Percentiles rank a stretch among this genome's conserved stretches.
Evolutionary conservation across 1,284 basidiomycete genomes (phyloP).

Genomic region (Ustilago hordei): DNA sequence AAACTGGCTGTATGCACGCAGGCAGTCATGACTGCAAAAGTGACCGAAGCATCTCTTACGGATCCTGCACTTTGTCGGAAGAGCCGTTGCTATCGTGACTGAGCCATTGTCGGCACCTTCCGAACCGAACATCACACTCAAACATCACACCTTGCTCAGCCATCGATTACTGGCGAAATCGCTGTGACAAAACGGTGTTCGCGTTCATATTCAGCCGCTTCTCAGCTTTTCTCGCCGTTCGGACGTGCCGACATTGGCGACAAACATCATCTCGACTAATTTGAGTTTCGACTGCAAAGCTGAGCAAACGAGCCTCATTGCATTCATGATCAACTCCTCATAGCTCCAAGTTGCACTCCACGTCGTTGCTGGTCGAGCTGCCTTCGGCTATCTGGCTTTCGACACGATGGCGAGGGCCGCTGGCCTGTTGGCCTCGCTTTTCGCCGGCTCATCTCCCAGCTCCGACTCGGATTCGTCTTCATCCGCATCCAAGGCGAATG

Average conservation of each 20-base stretch:
- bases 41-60: not conserved
- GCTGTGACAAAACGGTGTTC: not conserved
- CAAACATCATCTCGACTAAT: not conserved
- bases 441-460: slow-evolving; percentile 16
- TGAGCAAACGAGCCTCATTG: not conserved
- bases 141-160: not conserved
- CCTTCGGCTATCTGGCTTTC: slow-evolving; percentile 8
- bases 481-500: not conserved
- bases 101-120: not conserved
- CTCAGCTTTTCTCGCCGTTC: not conserved
- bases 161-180: not conserved
- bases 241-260: not conserved
- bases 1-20: slow-evolving; percentile 2
- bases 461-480: not conserved
- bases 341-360: not conserved
- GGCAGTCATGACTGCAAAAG: slow-evolving; percentile 1
- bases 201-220: not conserved
- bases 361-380: not conserved
- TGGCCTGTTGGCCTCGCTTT: slow-evolving; percentile 41
- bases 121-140: slow-evolving; percentile 1
- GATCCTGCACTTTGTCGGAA: slow-evolving; percentile 10
- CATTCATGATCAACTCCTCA: slow-evolving; percentile 10
- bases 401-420: slow-evolving; percentile 36
- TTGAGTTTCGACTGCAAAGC: not conserved
- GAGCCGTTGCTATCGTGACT: not conserved